Evolutionary conservation across 2,329 filamentous ascomycete genomes (phyloP), one percentile per base, ranked within the genome.

Genomic region (Didymosphaeria variabile): DNA sequence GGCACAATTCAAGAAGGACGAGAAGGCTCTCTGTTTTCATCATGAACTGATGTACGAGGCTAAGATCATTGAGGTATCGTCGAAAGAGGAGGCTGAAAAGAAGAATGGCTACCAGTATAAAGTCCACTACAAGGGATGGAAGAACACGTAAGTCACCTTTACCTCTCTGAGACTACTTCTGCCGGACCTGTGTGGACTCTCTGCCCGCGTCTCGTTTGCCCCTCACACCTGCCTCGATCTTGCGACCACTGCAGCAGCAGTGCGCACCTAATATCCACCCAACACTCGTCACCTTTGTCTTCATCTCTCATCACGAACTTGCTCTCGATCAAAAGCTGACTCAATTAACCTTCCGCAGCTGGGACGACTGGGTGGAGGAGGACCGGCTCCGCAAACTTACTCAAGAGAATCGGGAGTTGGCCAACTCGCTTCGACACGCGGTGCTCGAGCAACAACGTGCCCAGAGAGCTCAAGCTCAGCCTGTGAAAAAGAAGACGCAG

Each of bases 81-180:
- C 83, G 78, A 84, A 85, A 72, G 87, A 90, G 62, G 77, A 81
- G 7, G 83, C 83, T 47, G 90, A 90, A 73, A 90, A 91, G 79
- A 89, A 88, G 77, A 90, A 90, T 63, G 88, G 90, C 36, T 93
- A 88, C 75, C 88, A 93, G 77, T 99, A 97, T 82, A 91, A 92
- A 75, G 91, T 99, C 58, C 95, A 99, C 81, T 99, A 99, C 84
- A 98, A 98, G 81, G 95, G 95, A 74, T 99, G 95, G 95, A 99
- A 99, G 85, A 94, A 94, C 79, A 97, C 93, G 86, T 91, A 82
- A 81, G 89, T 89, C 32, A 44, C 29, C 32, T 32, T 44, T 46
- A 61, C 64, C 42, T 60, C 54, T 29, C 21, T 19, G n/a, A 49
- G 10, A 51, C 59, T 38, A 40, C 50, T 34, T 61, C 40, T 61